Evolutionary conservation across 345 rosid genomes (phyloP).

Genomic region (Erysimum cheiranthoides): DNA sequence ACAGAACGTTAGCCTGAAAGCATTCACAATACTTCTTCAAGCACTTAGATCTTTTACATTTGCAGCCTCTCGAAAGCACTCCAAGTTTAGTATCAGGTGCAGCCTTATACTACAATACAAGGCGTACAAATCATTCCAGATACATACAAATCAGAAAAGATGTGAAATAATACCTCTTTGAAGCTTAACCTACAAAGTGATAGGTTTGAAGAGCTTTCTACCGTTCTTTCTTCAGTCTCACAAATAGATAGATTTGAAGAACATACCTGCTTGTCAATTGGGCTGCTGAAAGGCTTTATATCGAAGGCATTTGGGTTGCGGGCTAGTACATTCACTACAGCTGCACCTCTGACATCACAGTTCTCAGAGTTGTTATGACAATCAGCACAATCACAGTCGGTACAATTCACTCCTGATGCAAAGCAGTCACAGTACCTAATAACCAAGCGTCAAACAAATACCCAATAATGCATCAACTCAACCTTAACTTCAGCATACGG

Average conservation of each 20-base stretch:
- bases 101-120: constrained; percentile 41
- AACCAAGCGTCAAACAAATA: constrained; percentile 6
- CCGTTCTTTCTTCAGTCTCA: background rate
- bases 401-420: constrained; percentile 59
- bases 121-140: constrained; percentile 19
- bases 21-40: constrained; percentile 68
- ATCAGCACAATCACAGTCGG: constrained; percentile 54
- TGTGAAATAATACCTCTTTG: background rate
- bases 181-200: background rate
- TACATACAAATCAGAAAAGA: background rate
- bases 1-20: constrained; percentile 57
- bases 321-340: constrained; percentile 45
- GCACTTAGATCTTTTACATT: constrained; percentile 60
- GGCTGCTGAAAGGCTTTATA: constrained; percentile 40
- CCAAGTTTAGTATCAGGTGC: constrained; percentile 39
- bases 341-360: constrained; percentile 45
- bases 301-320: constrained; percentile 60
- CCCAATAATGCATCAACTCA: constrained; percentile 2
- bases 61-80: constrained; percentile 57
- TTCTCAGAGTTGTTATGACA: constrained; percentile 55
- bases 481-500: background rate
- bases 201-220: constrained; percentile 12
- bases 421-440: constrained; percentile 67
- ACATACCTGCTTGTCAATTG: constrained; percentile 46
- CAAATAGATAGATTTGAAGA: background rate